Base-by-base conservation (phyloP, 2,329 filamentous ascomycete genomes). In the Cladophialophora exuberans region DNA sequence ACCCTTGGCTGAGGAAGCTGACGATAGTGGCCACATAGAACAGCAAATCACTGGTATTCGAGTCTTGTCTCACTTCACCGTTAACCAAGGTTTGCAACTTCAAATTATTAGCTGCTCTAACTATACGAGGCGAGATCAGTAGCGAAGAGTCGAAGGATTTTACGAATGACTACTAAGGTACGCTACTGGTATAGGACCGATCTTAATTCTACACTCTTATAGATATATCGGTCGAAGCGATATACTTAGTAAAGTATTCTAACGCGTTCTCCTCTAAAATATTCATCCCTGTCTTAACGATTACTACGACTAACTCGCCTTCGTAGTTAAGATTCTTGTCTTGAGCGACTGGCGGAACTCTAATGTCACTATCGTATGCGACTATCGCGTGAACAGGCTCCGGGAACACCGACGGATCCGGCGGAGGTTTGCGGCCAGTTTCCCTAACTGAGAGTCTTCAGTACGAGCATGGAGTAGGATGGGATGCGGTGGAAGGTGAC, bases 131-230 rank as follows among this genome's bases (percentile, higher is more conserved):
- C 25, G 44, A 48, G 4, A 44, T 22, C 0, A 81, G 82, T 0
- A 78, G 77, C 59, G 73, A 83, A 0, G 74, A 80, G 59, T 84
- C 80, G 51, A 84, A 84, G 0, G 79, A 78, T 61, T 84, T 83
- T 11, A 72, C 76, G 58, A 83, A 84, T 0, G 76, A 74, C 78
- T 79, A 83, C 63, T 84, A 82, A 0, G 80, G 81, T 0, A 83
- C 77, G 0, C 69, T 72, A 0, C 80, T 80, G 0, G 80, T 79
- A 2, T 75, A 67, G 0, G 66, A 66, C 0, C 77, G 75, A 18
- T 82, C 76, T 2, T 77, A 68, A 59, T 84, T 82, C 26, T 76
- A 69, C 57, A 81, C 79, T 0, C 82, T 74, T 0, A 75, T 74
- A 0, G 77, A 79, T 1, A 85, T 71, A 59, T 84, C 82, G 59